A percentile compares a stretch with the other conserved stretches of the same genome.
Conservation (phyloP, 768 basidiomycete genomes). For the Mycena pura region DNA sequence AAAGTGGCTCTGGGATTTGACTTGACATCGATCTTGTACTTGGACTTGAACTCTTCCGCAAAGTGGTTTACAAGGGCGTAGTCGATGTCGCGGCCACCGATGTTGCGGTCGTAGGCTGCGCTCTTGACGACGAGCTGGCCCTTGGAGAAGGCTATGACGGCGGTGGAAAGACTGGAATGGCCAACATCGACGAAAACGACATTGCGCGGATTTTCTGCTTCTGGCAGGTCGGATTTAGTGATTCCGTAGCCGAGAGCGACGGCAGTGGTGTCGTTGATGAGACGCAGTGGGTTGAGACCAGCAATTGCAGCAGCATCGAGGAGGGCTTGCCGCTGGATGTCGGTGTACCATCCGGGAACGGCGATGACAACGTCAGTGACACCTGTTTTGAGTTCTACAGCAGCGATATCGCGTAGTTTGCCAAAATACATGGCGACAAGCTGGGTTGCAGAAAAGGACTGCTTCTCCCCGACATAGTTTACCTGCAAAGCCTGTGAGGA, state of each 20-base stretch:
- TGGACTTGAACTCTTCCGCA: conserved; percentile 89
- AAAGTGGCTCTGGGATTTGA: conserved; percentile 91
- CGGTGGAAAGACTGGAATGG: conserved; percentile 87
- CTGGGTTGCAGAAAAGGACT: conserved; percentile 86
- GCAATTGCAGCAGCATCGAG: conserved; percentile 91
- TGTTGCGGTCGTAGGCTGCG: conserved; percentile 90
- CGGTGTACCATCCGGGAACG: conserved; percentile 97
- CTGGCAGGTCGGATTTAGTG: conserved; percentile 96
- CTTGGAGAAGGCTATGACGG: conserved; percentile 93
- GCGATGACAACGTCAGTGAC: conserved; percentile 95
- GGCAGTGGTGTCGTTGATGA: conserved; percentile 98
- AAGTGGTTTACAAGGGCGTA: conserved; percentile 90
- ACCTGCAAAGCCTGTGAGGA: conserved; percentile 59
- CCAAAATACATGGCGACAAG: conserved; percentile 90
- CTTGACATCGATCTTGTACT: conserved; percentile 97
- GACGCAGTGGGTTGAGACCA: conserved; percentile 87
- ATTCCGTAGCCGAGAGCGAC: conserved; percentile 97
- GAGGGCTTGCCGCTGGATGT: conserved; percentile 88
- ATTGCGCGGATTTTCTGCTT: conserved; percentile 78
- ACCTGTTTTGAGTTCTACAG: conserved; percentile 82
- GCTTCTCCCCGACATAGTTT: conserved; percentile 83
- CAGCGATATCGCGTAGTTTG: conserved; percentile 88
- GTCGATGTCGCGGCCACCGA: conserved; percentile 97
- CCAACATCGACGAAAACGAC: conserved; percentile 96
- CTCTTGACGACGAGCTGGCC: conserved; percentile 88